Base-by-base conservation (phyloP, 805 yeast species). In the Sungouiella thailandica region DNA sequence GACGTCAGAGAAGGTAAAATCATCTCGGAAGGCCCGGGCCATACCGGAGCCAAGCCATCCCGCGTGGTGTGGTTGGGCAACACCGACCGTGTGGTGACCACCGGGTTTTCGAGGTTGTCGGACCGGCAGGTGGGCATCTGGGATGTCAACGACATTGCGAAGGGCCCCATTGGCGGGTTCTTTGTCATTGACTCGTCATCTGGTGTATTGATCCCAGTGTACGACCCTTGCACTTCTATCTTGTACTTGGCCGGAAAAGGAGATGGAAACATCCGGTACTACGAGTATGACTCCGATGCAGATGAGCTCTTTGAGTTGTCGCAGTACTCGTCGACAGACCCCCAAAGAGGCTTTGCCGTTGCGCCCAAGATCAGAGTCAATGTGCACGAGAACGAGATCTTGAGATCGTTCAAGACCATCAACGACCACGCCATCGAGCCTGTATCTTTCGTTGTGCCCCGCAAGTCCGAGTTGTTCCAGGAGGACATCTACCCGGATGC, bases 111-210 rank as follows among this genome's bases (percentile, higher is more conserved):
- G 17, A 77, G 83, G 52, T 71, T 85, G 46, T 84, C 95, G 29
- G 97, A 93, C 55, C 86, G 99, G 57, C 97, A 93, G 63, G 68
- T 90, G 40, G 98, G 93, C 49, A 69, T 93, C 37, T 93, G 98
- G 98, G 88, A 93, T 50, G 70, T 88, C 14, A 68, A 72, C 22
- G 75, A 83, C 48, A 65, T 93, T 35, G 78, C 65, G 8, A 70
- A 71, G 31, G 97, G 97, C 22, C 88, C 96, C 28, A 75, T 93
- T 44, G 95, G 88, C 33, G 97, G 95, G 0, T 87, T 89, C 57
- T 72, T 82, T 52, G 76, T 80, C 25, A 73, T 93, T 31, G 98
- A 94, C 55, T 76, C 94, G 16, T 82, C 95, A 4, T 83, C 97
- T 2, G 98, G 99, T 49, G 84, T 93, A 26, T 66, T 89, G 58